A percentile compares a stretch with the other conserved stretches of the same genome.
These are phyloP conservation scores for Linum trigynum DNA, from an alignment of 345 rosid species.

Conservation along the genomic window DNA sequence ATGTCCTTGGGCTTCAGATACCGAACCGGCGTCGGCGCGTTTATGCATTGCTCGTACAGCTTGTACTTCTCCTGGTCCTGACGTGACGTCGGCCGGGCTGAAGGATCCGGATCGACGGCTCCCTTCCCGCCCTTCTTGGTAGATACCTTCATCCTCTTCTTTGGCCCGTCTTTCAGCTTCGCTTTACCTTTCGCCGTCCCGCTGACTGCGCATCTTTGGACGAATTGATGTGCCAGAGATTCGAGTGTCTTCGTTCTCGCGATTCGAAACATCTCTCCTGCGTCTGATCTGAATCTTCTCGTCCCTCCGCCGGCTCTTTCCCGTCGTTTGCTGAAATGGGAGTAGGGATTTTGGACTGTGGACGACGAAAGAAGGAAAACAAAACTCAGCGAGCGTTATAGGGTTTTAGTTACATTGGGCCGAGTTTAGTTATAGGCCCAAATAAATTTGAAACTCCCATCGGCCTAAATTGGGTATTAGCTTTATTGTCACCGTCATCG, in stretches of 20 bases:
- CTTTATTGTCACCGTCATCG: too few species aligned
- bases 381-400: too few species aligned
- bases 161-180: constrained; percentile 36
- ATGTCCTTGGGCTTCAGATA: constrained; percentile 47
- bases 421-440: too few species aligned
- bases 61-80: constrained; percentile 33
- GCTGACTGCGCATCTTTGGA: constrained; percentile 46
- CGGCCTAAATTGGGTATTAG: too few species aligned
- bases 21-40: constrained; percentile 71
- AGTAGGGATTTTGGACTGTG: too few species aligned
- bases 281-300: background rate
- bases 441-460: too few species aligned
- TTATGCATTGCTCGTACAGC: constrained; percentile 58
- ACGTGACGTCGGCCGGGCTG: constrained; percentile 21
- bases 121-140: constrained; percentile 36
- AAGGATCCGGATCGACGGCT: constrained; percentile 5
- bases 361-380: too few species aligned
- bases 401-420: too few species aligned
- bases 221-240: constrained; percentile 16
- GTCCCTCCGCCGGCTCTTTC: background rate
- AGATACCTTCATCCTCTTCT: constrained; percentile 45
- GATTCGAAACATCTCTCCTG: constrained; percentile 6
- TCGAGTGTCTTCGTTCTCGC: constrained; percentile 8
- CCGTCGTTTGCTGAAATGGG: too few species aligned
- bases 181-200: constrained; percentile 64